Base-by-base conservation (phyloP, 768 basidiomycete species). In the Leucocoprinus sp. region DNA sequence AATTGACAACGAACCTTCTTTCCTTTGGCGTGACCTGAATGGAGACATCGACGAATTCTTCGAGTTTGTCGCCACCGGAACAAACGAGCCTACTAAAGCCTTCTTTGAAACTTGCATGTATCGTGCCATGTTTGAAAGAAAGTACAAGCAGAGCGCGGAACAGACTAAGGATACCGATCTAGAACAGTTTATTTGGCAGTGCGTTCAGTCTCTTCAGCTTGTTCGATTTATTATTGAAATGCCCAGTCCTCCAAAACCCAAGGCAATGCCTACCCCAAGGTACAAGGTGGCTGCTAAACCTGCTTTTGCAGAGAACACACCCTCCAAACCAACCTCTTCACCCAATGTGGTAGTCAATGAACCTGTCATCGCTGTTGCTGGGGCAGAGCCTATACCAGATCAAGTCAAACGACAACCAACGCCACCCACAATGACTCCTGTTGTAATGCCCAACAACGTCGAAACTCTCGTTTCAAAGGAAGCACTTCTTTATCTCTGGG, bases 31-130 rank as follows among this genome's bases (percentile, higher is more conserved):
- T 48, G 93, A 97, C 61, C 73, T 93, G 9, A 76, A 87, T 39
- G 92, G 90, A 18, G 93, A 93, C 59, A 74, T 90, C 15, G 93
- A 93, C 54, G 95, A 97, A 58, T 74, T 89, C 43, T 97, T 86
- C 60, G 93, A 97, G 62, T 98, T 93, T 60, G 84, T 96, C 14
- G 83, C 88, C 21, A 70, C 79, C 3, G 75, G 73, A 9, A 82
- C 82, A 4, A 91, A 90, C 37, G 80, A 79, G 41, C 84, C 88
- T 0, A 93, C 90, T 0, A 77, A 82, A 37, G 83, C 78, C 12
- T 86, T 92, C 60, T 96, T 98, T 59, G 93, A 97, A 65, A 82
- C 82, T 19, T 89, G 92, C 65, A 86, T 97, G 74, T 88, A 95
- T 55, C 81, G 89, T 22, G 95, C 95, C 48, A 92, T 98, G 82